Base-by-base conservation (phyloP, 2,329 filamentous ascomycete genomes). In the Trichoderma citrinoviride region DNA sequence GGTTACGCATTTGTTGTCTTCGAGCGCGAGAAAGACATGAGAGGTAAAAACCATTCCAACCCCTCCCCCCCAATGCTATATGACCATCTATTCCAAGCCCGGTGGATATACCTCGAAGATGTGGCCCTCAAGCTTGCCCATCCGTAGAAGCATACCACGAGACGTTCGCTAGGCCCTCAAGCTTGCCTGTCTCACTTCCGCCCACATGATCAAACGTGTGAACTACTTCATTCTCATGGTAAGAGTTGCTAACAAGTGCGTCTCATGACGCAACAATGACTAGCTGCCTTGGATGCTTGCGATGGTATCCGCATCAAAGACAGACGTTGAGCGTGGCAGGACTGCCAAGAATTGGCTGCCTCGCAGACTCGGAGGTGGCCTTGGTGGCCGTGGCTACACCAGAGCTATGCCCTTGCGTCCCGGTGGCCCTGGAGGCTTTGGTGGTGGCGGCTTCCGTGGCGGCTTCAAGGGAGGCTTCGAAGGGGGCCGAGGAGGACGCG, bases 1-100 rank as follows among this genome's bases (percentile, higher is more conserved):
- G 95, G 95, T 67, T 99, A 99, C 78, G 95, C 92, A 67, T 99
- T 99, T 75, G 90, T 99, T 71, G 92, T 98, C 62, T 99, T 94
- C 76, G 94, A 98, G 79, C 90, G 92, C 77, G 95, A 98, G 80
- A 93, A 94, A 79, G 95, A 98, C 77, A 97, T 98, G 93, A 96
- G 96, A 92, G 93, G 93, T 97, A 96, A 87, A 37, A 3, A 79
- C 78, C 76, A 43, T n/a, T 75, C 76, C 56, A 37, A 33, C 14
- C 3, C 77, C 80, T 69, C 53, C 55, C 63, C 46, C 46, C n/a
- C n/a, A n/a, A 41, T 66, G 50, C 57, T 52, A 44, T 60, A 66
- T 56, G 56, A 46, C 37, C 47, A 37, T 60, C 64, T 33, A 33
- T 43, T 52, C 43, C 53, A 56, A 56, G 50, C 67, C 60, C 44